Conservation (phyloP, 495 filamentous ascomycete species). For the Penicillium nucicola region DNA sequence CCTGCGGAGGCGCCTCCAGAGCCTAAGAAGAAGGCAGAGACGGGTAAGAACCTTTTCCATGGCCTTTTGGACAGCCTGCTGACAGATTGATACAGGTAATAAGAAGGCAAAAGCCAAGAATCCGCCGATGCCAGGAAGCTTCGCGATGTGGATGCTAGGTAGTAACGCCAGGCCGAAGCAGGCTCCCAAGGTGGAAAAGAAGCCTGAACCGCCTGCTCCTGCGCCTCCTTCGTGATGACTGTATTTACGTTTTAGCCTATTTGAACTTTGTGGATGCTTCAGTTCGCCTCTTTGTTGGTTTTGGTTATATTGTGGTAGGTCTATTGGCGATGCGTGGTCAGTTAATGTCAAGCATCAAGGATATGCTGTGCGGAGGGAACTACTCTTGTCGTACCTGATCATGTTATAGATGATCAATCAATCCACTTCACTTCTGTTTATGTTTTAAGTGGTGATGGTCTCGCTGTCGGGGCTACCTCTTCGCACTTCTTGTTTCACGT, state of each 20-base stretch:
- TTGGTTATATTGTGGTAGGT: no score
- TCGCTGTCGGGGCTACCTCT: no score
- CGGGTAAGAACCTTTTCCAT: conserved; percentile 17
- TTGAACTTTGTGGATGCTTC: not conserved
- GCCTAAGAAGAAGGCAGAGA: conserved; percentile 35
- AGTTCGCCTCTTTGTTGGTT: not conserved
- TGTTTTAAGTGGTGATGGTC: no score
- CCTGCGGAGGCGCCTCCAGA: conserved; percentile 16
- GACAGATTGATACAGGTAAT: conserved; percentile 11
- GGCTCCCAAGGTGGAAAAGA: conserved; percentile 36
- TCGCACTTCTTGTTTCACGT: no score
- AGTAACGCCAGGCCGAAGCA: conserved; percentile 20
- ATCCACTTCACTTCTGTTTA: no score
- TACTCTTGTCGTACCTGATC: no score
- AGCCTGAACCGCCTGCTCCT: conserved; percentile 24
- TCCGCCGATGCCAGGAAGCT: conserved; percentile 18
- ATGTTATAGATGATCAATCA: no score
- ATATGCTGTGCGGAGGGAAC: no score
- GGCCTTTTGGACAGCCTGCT: not conserved
- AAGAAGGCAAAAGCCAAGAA: conserved; percentile 25
- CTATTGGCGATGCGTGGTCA: no score
- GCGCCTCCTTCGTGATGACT: conserved; percentile 16
- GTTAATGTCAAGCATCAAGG: no score
- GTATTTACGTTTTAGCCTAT: not conserved
- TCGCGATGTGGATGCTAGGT: conserved; percentile 40